Conservation (phyloP, 129 eudicot species). For the Apium graveolens region DNA sequence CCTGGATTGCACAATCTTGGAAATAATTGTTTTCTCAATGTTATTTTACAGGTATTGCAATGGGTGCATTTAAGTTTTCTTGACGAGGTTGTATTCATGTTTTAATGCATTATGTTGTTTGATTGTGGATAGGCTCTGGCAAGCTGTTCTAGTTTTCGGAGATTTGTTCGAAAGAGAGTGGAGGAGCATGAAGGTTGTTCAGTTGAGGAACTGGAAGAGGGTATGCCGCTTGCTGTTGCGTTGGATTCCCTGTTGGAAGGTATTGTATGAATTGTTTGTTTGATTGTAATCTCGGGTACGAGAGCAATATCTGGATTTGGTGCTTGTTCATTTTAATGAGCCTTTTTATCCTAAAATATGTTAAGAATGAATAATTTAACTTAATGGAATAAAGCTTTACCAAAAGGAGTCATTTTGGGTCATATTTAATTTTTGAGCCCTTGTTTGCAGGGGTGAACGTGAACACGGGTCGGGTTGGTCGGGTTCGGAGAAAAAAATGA, state of each 20-base stretch:
- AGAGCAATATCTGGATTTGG: not conserved
- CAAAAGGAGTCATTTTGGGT: not conserved
- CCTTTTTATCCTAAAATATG: not conserved
- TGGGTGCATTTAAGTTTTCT: not conserved
- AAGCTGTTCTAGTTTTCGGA: constrained; percentile 61
- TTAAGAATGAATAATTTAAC: not conserved
- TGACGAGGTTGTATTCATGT: not conserved
- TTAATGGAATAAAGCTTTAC: not conserved
- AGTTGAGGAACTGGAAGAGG: constrained; percentile 33
- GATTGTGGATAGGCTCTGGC: constrained; percentile 58
- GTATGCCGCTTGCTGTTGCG: constrained; percentile 52
- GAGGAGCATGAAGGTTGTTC: constrained; percentile 45
- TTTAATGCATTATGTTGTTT: constrained; percentile 11
- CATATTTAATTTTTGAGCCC: too few relatives aligned
- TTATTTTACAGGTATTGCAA: constrained; percentile 70
- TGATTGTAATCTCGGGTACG: not conserved
- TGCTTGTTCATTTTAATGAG: too few relatives aligned
- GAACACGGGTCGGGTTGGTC: too few relatives aligned
- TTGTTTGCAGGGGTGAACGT: too few relatives aligned
- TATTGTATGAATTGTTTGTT: constrained; percentile 1
- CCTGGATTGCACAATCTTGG: constrained; percentile 87
- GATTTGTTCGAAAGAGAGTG: constrained; percentile 34
- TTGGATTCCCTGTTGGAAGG: constrained; percentile 67
- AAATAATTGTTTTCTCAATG: constrained; percentile 89
- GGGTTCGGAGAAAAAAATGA: too few relatives aligned